These are phyloP conservation scores for Sonneratia alba DNA, from an alignment of 345 rosid species.

Conservation along the genomic window DNA sequence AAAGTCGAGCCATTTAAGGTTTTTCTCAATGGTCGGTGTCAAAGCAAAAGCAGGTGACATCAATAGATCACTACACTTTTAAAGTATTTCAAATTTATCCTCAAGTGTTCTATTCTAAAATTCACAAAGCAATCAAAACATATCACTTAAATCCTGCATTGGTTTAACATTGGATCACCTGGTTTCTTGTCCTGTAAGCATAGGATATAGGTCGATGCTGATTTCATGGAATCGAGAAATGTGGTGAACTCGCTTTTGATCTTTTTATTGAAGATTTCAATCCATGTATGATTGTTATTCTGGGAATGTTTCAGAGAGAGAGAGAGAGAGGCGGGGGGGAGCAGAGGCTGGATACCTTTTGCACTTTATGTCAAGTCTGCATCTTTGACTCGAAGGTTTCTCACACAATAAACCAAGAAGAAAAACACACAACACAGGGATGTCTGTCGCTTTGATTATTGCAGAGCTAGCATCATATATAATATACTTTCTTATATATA, in stretches of 20 bases:
- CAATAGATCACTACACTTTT: no score
- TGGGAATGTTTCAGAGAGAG: no score
- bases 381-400: slow-evolving; percentile 18
- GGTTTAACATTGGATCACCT: background rate
- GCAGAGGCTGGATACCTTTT: background rate
- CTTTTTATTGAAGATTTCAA: background rate
- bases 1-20: no score
- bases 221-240: background rate
- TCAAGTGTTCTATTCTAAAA: no score
- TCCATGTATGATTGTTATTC: no score
- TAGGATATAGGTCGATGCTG: background rate
- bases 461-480: slow-evolving; percentile 31
- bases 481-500: slow-evolving; percentile 2
- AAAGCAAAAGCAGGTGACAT: no score
- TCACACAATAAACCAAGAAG: slow-evolving; percentile 13
- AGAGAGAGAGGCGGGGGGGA: no score
- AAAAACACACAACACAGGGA: slow-evolving; percentile 8
- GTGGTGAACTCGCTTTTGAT: background rate
- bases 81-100: no score
- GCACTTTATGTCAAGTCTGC: background rate
- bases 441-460: slow-evolving; percentile 52
- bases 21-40: no score
- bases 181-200: background rate
- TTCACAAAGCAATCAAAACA: no score
- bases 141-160: no score